Evolutionary conservation across 2,329 filamentous ascomycete species (phyloP), one percentile per base, ranked within the genome.

Genomic region (Alternaria postmessia): DNA sequence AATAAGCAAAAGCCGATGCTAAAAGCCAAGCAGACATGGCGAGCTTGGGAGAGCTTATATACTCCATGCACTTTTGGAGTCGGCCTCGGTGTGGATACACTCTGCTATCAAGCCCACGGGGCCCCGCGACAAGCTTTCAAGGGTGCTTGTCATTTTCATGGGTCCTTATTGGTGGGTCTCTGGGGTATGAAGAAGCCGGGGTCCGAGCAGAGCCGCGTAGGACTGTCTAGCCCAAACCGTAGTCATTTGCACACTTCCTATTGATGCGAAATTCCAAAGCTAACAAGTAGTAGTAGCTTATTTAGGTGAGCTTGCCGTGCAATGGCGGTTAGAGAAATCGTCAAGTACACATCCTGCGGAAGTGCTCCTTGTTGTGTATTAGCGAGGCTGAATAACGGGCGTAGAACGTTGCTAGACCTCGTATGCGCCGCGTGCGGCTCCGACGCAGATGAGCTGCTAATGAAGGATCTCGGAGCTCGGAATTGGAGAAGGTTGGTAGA

Each of bases 101-200:
- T 36, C 30, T 48, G 46, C 30, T 36, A 43, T 14, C 49, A 57
- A 38, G 43, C 62, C 66, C 64, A 68, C 52, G 66, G 66, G 66
- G 66, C 66, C 55, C 64, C 66, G 64, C 64, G 58, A 55, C 51
- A 67, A 63, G 59, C 62, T 63, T 68, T 65, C 22, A 44, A 47
- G 54, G 30, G 42, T 32, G 48, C 62, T 59, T 58, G 60, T 61
- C 53, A 28, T 58, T 49, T 38, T 44, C 52, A 58, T 59, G 53
- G 44, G 44, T 41, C 38, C 39, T 55, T 54, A 47, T 55, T 66
- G 49, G 61, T 59, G 65, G 63, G 56, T 46, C 42, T 47, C 53
- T 44, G 61, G 52, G 47, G 32, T 39, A 39, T 24, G 28, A 41
- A 20, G 6, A 30, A 8, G 14, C 47, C 16, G 14, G 34, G 39